Percentiles rank a stretch among this genome's conserved stretches.
Evolutionary conservation across 495 filamentous ascomycete genomes (phyloP).

Genomic region (Penicillium robsamsonii): DNA sequence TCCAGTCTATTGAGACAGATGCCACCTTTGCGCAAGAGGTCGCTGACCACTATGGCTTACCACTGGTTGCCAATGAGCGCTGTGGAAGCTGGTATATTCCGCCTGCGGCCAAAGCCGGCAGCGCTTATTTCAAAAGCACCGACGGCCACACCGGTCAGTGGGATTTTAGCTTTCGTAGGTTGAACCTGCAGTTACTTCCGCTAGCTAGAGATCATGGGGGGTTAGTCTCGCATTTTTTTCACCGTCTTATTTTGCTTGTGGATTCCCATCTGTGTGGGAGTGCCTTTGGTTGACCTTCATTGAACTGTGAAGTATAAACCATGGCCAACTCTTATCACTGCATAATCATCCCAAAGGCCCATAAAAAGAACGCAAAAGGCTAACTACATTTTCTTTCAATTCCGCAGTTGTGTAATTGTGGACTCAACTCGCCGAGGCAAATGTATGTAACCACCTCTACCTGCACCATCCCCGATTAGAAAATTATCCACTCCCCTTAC

Average conservation of each 20-base stretch:
- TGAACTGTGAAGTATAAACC: neutral
- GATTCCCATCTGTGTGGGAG: neutral
- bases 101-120: conserved; percentile 60
- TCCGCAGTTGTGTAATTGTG: conserved; percentile 76
- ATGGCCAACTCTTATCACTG: neutral
- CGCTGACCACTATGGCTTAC: conserved; percentile 54
- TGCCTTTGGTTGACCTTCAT: neutral
- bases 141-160: conserved; percentile 90
- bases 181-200: conserved; percentile 77
- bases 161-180: conserved; percentile 77
- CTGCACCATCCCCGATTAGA: neutral
- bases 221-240: conserved; percentile 40
- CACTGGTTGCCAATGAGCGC: conserved; percentile 87
- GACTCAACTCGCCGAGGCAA: conserved; percentile 95
- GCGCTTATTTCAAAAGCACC: conserved; percentile 95
- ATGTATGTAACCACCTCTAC: conserved; percentile 45
- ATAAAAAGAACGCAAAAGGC: neutral
- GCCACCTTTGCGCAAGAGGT: conserved; percentile 63
- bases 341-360: neutral
- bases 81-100: conserved; percentile 96
- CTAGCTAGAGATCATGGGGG: conserved; percentile 62
- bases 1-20: conserved; percentile 69
- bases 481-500: neutral
- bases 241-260: conserved; percentile 2
- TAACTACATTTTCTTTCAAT: conserved; percentile 1